Base-by-base conservation (phyloP, 345 rosid genomes). In the Aquilaria yunnanensis region DNA sequence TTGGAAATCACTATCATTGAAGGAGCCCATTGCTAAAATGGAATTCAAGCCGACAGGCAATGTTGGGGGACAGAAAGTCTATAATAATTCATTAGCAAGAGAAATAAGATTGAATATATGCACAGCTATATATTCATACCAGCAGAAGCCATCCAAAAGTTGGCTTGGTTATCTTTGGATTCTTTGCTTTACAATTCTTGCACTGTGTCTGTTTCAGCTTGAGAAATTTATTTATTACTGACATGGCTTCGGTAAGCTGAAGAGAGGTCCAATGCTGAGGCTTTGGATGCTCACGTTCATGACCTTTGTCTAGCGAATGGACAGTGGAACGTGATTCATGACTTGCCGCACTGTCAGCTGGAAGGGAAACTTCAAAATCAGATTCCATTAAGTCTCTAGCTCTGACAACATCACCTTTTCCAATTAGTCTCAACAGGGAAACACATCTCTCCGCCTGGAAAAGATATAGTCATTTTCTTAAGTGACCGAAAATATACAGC, bases 201-300 rank as follows among this genome's bases (percentile, higher is more conserved):
- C 98, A 92, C 74, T 68, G 64, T 47, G 31, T 72, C 46, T 64
- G 23, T 47, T 65, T 72, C 41, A 68, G 68, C 79, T 75, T 89
- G 70, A 87, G 43, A 72, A 92, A 83, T 10, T 65, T 65, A 57
- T 73, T 73, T 59, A 92, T 67, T 64, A 85, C 72, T 23, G 77
- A 72, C 65, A 72, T 81, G 32, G 81, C 93, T 75, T 85, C 90
- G 4, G 72, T 33, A 54, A 79, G 79, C 82, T 89, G 98, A 74
- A 92, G 95, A 54, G 98, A 85, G 23, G 96, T 87, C 98, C 98
- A 89, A 55, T 60, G 81, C 68, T 67, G 71, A 10, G 52, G 73
- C 61, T 71, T 71, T 50, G 30, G 53, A 69, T 33, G 55, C 53
- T 64, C 64, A 50, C 59, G 70, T 60, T 66, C 69, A 41, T 72